These are phyloP conservation scores for Eugenia klotzschiana DNA, from an alignment of 441 rosid species.

Conservation along the genomic window DNA sequence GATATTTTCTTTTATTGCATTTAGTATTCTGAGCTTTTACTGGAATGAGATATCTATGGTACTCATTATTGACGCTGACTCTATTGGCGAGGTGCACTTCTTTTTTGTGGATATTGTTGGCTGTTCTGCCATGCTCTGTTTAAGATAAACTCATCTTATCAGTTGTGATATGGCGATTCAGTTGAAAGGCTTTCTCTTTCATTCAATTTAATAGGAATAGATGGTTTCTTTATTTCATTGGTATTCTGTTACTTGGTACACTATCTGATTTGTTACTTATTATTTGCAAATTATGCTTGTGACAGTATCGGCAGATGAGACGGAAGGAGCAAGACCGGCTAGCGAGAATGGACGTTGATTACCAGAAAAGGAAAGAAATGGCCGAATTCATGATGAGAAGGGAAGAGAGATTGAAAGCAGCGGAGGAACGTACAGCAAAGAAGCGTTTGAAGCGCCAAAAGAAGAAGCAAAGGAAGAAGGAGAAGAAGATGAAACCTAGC, in stretches of 20 bases:
- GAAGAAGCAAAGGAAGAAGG: conserved; percentile 60
- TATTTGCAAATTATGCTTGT: background rate
- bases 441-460: conserved; percentile 75
- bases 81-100: background rate
- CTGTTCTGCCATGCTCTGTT: background rate
- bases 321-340: conserved; percentile 81
- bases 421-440: conserved; percentile 73
- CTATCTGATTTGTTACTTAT: background rate
- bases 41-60: background rate
- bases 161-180: background rate
- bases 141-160: background rate
- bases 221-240: background rate
- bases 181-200: background rate
- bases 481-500: conserved; percentile 44
- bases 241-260: no score
- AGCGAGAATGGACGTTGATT: conserved; percentile 73
- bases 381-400: conserved; percentile 64
- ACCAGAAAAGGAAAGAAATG: conserved; percentile 56
- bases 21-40: background rate
- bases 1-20: background rate
- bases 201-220: background rate
- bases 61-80: background rate
- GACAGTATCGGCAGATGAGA: conserved; percentile 90
- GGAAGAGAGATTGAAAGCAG: conserved; percentile 68
- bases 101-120: background rate